Evolutionary conservation across 2,329 filamentous ascomycete species (phyloP).

Genomic region (Colletotrichum sidae): DNA sequence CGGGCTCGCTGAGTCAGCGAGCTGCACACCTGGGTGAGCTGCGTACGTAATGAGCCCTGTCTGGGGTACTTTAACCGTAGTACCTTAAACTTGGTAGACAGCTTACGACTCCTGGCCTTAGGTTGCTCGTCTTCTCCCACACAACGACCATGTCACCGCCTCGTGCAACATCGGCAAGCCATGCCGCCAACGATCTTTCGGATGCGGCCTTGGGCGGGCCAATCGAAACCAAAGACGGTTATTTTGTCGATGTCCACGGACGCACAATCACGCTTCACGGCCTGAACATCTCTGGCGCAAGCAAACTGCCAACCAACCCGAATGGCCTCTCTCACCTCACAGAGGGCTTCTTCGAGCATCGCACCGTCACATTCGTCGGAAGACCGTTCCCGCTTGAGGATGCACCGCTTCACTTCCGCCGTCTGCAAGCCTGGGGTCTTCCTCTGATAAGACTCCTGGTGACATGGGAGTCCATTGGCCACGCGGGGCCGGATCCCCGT

Average conservation of each 20-base stretch:
- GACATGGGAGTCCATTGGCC: conserved; percentile 55
- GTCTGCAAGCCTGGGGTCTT: conserved; percentile 52
- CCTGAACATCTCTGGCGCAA: conserved; percentile 55
- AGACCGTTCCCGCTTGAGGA: conserved; percentile 52
- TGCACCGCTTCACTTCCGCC: conserved; percentile 52
- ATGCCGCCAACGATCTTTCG: conserved; percentile 49
- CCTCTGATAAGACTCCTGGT: conserved; percentile 54
- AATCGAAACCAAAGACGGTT: conserved; percentile 43
- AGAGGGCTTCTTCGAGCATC: conserved; percentile 53
- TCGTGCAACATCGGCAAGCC: not conserved
- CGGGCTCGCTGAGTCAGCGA: too few relatives aligned
- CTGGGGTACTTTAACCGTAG: too few relatives aligned
- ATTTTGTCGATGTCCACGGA: conserved; percentile 50
- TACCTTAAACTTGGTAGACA: conserved; percentile 4
- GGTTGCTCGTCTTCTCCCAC: not conserved
- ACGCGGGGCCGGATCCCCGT: conserved; percentile 46
- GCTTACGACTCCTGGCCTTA: not conserved
- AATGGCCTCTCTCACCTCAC: conserved; percentile 53
- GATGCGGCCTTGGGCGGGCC: conserved; percentile 48
- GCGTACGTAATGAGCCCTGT: too few relatives aligned
- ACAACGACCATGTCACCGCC: conserved; percentile 18
- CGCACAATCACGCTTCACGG: conserved; percentile 54
- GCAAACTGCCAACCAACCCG: conserved; percentile 52
- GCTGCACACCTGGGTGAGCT: too few relatives aligned
- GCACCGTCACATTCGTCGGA: conserved; percentile 52